phyloP scores from a whole-genome alignment of 495 filamentous ascomycete species.

The Penicillium canescens region DNA sequence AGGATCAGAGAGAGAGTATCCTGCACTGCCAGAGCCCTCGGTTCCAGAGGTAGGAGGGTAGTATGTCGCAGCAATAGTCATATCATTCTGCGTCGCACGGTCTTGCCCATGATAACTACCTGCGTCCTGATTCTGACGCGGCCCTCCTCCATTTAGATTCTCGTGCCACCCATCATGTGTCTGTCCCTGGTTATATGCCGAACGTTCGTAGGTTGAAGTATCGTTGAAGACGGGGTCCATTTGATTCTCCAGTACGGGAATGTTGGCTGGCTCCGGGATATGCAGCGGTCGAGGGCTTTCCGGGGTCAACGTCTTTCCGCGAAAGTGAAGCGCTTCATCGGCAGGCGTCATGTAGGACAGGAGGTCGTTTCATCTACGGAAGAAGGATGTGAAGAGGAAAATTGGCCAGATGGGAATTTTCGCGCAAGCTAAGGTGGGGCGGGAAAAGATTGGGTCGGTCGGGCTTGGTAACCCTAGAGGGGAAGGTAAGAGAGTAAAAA shows the following conservation, averaged over 20 bases:
- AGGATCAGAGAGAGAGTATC: constrained; percentile 34
- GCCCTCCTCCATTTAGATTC: constrained; percentile 17
- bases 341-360: constrained; percentile 62
- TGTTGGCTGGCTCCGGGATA: constrained; percentile 67
- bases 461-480: background rate
- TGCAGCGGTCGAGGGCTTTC: constrained; percentile 72
- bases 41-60: constrained; percentile 29
- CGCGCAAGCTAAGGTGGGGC: constrained; percentile 36
- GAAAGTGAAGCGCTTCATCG: constrained; percentile 64
- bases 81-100: constrained; percentile 18
- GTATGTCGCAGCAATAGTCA: constrained; percentile 22
- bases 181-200: constrained; percentile 18
- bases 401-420: constrained; percentile 20
- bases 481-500: background rate
- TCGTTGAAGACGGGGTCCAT: constrained; percentile 74
- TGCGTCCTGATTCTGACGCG: constrained; percentile 17
- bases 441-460: constrained; percentile 20
- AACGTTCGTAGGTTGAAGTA: constrained; percentile 53
- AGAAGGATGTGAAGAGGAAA: constrained; percentile 4
- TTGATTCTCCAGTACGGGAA: constrained; percentile 70
- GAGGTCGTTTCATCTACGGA: constrained; percentile 46
- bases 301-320: constrained; percentile 68
- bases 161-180: constrained; percentile 22
- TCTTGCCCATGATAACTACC: constrained; percentile 25
- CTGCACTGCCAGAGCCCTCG: constrained; percentile 5